These are phyloP conservation scores for Scytalidium sp. DNA, from an alignment of 2,329 filamentous ascomycete genomes.

Conservation along the genomic window DNA sequence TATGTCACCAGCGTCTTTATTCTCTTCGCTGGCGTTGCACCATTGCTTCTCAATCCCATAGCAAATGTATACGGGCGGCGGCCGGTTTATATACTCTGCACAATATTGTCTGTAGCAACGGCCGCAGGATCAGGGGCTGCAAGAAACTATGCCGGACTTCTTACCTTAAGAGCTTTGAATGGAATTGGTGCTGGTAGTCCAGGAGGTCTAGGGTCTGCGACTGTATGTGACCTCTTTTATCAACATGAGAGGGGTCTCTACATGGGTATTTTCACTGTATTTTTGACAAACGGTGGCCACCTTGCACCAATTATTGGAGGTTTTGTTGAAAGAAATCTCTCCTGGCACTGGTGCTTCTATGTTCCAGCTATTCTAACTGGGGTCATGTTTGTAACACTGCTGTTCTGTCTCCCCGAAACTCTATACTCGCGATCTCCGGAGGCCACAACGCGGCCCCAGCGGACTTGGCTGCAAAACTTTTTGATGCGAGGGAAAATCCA, in stretches of 20 bases:
- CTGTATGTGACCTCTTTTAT: slow-evolving; percentile 29
- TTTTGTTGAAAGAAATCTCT: slow-evolving; percentile 70
- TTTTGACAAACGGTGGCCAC: slow-evolving; percentile 27
- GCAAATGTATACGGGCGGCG: slow-evolving; percentile 22
- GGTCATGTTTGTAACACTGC: slow-evolving; percentile 19
- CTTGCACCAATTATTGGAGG: slow-evolving; percentile 62
- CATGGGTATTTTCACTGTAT: slow-evolving; percentile 28
- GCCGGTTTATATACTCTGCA: slow-evolving; percentile 20
- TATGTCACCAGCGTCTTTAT: slow-evolving; percentile 28
- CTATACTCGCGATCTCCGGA: slow-evolving; percentile 19
- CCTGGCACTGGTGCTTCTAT: slow-evolving; percentile 70
- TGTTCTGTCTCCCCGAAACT: slow-evolving; percentile 28
- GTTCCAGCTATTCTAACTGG: slow-evolving; percentile 25
- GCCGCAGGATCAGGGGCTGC: slow-evolving; percentile 17
- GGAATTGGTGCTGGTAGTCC: slow-evolving; percentile 27
- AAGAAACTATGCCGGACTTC: slow-evolving; percentile 14
- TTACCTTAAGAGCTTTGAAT: slow-evolving; percentile 24
- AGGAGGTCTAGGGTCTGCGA: slow-evolving; percentile 27
- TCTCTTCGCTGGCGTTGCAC: slow-evolving; percentile 16
- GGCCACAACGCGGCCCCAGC: slow-evolving; percentile 5
- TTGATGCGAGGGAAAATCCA: slow-evolving; percentile 3
- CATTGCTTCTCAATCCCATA: slow-evolving; percentile 18
- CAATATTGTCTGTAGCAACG: slow-evolving; percentile 17
- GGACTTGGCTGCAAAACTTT: slow-evolving; percentile 1
- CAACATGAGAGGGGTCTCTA: slow-evolving; percentile 28